These are phyloP conservation scores for Tolypocladium ophioglossoides DNA, from an alignment of 2,329 filamentous ascomycete genomes.

Conservation along the genomic window DNA sequence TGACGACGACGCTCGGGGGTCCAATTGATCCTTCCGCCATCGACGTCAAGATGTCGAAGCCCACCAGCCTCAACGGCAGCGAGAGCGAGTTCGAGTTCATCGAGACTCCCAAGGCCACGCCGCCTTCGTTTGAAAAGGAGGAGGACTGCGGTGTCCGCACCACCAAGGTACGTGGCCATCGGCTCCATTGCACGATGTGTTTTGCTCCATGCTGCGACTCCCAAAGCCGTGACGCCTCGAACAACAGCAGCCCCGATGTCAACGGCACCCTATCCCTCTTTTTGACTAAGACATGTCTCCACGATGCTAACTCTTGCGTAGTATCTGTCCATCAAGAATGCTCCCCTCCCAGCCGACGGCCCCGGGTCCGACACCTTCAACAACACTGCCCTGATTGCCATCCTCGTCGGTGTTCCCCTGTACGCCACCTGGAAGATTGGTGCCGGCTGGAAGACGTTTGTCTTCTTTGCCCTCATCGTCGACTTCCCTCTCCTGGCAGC, in stretches of 20 bases:
- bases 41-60: slow-evolving; percentile 22
- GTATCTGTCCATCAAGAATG: slow-evolving; percentile 75
- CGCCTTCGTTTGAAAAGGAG: slow-evolving; percentile 53
- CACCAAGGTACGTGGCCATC: slow-evolving; percentile 28
- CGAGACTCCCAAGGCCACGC: slow-evolving; percentile 26
- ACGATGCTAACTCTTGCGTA: too few species aligned
- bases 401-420: slow-evolving; percentile 61
- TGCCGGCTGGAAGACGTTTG: slow-evolving; percentile 76
- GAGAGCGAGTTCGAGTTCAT: slow-evolving; percentile 31
- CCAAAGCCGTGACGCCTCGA: neutral
- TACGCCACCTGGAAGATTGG: slow-evolving; percentile 80
- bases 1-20: slow-evolving; percentile 1
- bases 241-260: neutral
- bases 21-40: neutral
- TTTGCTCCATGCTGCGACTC: neutral
- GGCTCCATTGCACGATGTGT: neutral
- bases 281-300: neutral
- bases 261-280: neutral
- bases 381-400: slow-evolving; percentile 62
- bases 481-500: slow-evolving; percentile 66
- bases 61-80: slow-evolving; percentile 17
- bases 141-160: slow-evolving; percentile 46
- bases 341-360: slow-evolving; percentile 81
- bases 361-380: slow-evolving; percentile 79
- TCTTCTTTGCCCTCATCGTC: slow-evolving; percentile 76